Base-by-base conservation (phyloP, 1,284 basidiomycete genomes). In the Irpex rosettiformis region DNA sequence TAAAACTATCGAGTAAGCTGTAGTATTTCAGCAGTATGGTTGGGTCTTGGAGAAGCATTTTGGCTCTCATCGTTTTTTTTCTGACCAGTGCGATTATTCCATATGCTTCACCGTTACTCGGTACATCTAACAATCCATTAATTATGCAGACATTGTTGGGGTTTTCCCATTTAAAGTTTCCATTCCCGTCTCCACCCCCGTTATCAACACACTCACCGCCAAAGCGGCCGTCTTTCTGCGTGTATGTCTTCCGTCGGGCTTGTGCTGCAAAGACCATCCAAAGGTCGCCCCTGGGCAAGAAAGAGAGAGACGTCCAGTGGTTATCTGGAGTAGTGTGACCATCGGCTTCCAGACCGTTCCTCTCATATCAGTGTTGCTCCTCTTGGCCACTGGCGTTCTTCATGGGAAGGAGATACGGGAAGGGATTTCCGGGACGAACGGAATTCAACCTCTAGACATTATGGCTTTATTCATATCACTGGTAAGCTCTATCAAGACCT, bases 391-490 rank as follows among this genome's bases (percentile, higher is more conserved):
- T 0, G 84, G 86, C 55, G 89, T 88, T 58, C 84, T 97, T 21
- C 81, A 87, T 58, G 79, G 86, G 0, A 62, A 67, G 0, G 67
- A 88, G 78, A 71, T 96, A 25, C 79, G 85, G 4, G 75, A 82
- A 57, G 95, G 95, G 0, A 86, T 90, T 56, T 76, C 89, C 24
- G 89, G 89, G 21, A 75, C 81, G 0, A 88, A 88, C 52, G 90
- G 90, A 2, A 83, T 98, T 42, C 84, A 92, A 64, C 96, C 96
- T 0, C 93, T 96, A 67, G 94, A 97, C 71, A 94, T 98, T 61
- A 84, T 98, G 72, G 91, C 93, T 27, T 78, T 98, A 3, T 98
- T 98, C 75, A 86, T 94, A 64, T 92, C 91, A 1, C 79, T 98
- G 56, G 84, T 82, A 58, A 61, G 75, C 11, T 6, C 6, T 6